phyloP scores from a whole-genome alignment of 2,329 filamentous ascomycete genomes.

The Pezicula carpinea region DNA sequence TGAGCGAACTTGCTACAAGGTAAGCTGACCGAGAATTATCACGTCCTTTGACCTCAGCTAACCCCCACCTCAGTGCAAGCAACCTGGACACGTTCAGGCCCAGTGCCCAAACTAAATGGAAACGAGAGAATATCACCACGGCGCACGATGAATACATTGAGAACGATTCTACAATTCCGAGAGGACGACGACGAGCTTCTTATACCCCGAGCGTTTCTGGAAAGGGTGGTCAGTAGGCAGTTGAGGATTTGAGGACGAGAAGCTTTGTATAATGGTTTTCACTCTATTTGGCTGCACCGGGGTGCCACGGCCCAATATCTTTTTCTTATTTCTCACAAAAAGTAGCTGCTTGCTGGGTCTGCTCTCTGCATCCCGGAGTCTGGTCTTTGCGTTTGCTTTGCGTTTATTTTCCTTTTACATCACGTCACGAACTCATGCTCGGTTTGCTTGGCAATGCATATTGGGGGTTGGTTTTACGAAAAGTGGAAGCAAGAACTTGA shows the following conservation, averaged over 20 bases:
- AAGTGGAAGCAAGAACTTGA: too few relatives aligned
- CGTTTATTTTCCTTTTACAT: background rate
- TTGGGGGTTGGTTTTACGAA: too few relatives aligned
- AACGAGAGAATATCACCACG: slow-evolving; percentile 3
- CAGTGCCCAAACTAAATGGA: slow-evolving; percentile 75
- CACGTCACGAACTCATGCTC: background rate
- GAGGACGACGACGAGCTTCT: slow-evolving; percentile 7
- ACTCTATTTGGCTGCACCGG: slow-evolving; percentile 2
- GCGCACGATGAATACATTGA: slow-evolving; percentile 12
- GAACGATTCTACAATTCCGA: slow-evolving; percentile 14
- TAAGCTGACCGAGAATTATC: slow-evolving; percentile 51
- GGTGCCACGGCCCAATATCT: background rate
- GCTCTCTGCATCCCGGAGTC: background rate
- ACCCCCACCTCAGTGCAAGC: slow-evolving; percentile 48
- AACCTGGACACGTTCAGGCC: slow-evolving; percentile 84
- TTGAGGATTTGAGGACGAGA: slow-evolving; percentile 1
- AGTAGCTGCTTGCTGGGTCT: background rate
- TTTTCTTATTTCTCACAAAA: slow-evolving; percentile 1
- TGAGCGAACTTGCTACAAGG: slow-evolving; percentile 98
- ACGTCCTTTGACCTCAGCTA: slow-evolving; percentile 28
- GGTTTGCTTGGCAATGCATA: too few relatives aligned
- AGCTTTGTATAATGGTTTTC: slow-evolving; percentile 12
- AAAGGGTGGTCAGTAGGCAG: slow-evolving; percentile 8
- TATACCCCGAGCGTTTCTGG: slow-evolving; percentile 4
- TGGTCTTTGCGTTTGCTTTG: background rate